Percentiles rank a stretch among this genome's conserved stretches.
These are phyloP conservation scores for Amaranthus palmeri DNA, from an alignment of 148 eudicot species.

Conservation along the genomic window DNA sequence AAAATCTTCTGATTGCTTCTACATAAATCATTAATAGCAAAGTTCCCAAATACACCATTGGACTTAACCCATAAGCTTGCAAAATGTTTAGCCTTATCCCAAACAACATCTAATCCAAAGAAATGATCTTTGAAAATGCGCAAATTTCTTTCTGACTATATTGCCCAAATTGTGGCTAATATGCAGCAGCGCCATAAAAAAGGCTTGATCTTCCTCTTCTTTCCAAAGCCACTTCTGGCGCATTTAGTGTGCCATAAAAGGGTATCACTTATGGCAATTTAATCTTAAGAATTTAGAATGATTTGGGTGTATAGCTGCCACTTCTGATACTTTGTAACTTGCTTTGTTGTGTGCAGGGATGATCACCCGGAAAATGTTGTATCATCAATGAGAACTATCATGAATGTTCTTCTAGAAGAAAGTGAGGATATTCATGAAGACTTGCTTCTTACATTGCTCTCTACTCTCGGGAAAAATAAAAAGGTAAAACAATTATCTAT, in stretches of 20 bases:
- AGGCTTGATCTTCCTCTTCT: too few relatives aligned
- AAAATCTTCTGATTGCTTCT: too few relatives aligned
- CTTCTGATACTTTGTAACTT: constrained; percentile 5
- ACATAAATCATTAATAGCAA: too few relatives aligned
- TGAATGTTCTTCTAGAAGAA: constrained; percentile 86
- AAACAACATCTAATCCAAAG: too few relatives aligned
- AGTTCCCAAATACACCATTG: too few relatives aligned
- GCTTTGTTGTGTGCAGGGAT: constrained; percentile 54
- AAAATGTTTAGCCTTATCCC: too few relatives aligned
- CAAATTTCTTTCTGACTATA: too few relatives aligned
- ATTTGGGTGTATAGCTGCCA: not conserved
- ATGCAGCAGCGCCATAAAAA: too few relatives aligned
- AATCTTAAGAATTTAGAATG: not conserved
- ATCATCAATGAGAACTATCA: constrained; percentile 71
- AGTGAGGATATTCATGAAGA: constrained; percentile 83
- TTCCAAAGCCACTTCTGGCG: too few relatives aligned
- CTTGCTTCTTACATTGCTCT: constrained; percentile 61
- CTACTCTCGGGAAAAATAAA: constrained; percentile 65
- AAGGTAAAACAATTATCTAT: constrained; percentile 39
- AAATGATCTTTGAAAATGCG: too few relatives aligned
- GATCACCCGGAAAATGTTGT: constrained; percentile 79
- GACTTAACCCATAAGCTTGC: too few relatives aligned
- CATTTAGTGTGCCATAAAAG: not conserved
- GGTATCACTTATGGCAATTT: not conserved
- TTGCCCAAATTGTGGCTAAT: too few relatives aligned